Evolutionary conservation across 495 filamentous ascomycete genomes (phyloP), one percentile per base, ranked within the genome.

Genomic region (Usnea hakonensis): DNA sequence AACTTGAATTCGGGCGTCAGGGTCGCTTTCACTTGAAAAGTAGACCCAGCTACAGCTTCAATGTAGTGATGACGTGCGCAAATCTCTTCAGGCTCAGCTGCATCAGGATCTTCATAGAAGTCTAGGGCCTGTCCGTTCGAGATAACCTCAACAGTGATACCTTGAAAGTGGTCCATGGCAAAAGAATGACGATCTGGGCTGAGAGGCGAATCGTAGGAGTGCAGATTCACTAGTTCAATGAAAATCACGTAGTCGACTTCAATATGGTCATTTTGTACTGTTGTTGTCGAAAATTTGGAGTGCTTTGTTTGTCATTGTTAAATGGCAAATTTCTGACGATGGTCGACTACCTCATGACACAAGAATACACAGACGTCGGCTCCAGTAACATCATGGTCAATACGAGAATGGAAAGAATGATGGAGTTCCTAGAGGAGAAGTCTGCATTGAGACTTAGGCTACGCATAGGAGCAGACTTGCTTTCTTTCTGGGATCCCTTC

Each of bases 31-130:
- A 62, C 13, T 9, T 35, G n/a, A 23, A 56, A 62, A 17, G 50
- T 36, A 21, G 52, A 32, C 2, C 38, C 52, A 26, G 60, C 43
- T 26, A 62, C 60, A 3, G 50, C 60, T 56, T 56, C 60, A 23
- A 62, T 33, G 40, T 56, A 62, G 8, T 19, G 30, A 3, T 38
- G 50, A 2, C 36, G 30, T 17, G 26, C 16, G 35, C 26, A 40
- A 53, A 8, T 50, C 6, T 62, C 38, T n/a, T 43, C 13, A 4
- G 2, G 0, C 21, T 64, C 44, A 26, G 11, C 40, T 36, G 10
- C 19, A 19, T 64, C 44, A 26, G 56, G 56, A 21, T 60, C 56
- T 14, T 64, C 26, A 37, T 58, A 54, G 19, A 40, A 10, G 3
- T 36, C 1, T 17, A 44, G n/a, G 16, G 19, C 9, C 58, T 53